phyloP scores from a whole-genome alignment of 2,329 filamentous ascomycete species.

The Onygena corvina region DNA sequence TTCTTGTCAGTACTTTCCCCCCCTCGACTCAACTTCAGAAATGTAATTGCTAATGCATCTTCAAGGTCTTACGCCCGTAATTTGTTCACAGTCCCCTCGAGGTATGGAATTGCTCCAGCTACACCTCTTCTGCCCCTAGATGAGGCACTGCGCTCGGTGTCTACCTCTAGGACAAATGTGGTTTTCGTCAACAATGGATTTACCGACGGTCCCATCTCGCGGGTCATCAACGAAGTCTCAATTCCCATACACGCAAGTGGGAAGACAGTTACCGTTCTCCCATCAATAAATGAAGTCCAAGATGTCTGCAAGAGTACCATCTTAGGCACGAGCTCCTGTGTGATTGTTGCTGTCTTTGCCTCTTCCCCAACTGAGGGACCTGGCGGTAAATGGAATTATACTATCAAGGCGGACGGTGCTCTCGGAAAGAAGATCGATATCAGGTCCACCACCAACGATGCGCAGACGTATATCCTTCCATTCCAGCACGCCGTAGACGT shows the following conservation, averaged over 20 bases:
- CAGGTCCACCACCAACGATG: constrained; percentile 48
- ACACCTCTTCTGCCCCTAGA: constrained; percentile 51
- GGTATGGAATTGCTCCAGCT: constrained; percentile 58
- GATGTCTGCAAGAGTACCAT: constrained; percentile 52
- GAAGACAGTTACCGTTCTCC: constrained; percentile 39
- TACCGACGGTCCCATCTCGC: constrained; percentile 57
- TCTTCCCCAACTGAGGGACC: constrained; percentile 61
- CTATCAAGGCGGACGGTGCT: constrained; percentile 61
- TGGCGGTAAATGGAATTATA: constrained; percentile 70
- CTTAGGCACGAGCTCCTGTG: constrained; percentile 58
- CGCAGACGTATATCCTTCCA: constrained; percentile 65
- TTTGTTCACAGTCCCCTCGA: constrained; percentile 65
- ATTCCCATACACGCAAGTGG: constrained; percentile 38
- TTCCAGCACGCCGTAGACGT: constrained; percentile 67
- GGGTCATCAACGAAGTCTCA: constrained; percentile 53
- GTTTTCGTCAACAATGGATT: constrained; percentile 68
- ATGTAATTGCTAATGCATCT: background rate
- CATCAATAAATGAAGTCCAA: constrained; percentile 47
- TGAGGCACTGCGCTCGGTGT: constrained; percentile 49
- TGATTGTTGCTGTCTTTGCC: constrained; percentile 60
- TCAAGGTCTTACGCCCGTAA: constrained; percentile 58
- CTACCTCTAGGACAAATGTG: constrained; percentile 52
- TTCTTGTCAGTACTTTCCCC: constrained; percentile 26
- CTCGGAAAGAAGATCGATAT: constrained; percentile 48
- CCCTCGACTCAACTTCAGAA: background rate